Evolutionary conservation across 2,329 filamentous ascomycete species (phyloP), one percentile per base, ranked within the genome.

Genomic region (Blastomyces silverae): DNA sequence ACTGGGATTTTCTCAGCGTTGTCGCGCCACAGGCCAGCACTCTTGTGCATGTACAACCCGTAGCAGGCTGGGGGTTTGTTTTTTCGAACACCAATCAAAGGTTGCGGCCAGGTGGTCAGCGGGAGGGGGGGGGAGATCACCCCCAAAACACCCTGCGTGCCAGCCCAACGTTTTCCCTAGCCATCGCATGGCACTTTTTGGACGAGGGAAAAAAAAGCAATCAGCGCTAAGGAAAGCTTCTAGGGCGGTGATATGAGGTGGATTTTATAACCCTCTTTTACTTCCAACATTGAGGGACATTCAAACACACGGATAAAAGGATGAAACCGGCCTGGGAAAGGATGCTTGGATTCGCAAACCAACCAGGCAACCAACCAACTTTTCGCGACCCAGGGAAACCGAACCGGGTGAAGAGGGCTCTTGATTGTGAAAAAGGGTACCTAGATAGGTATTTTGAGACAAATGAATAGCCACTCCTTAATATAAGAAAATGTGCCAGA

Each of bases 161-260:
- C 57, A 60, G 39, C 37, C 39, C 57, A 60, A 60, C 25, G 57
- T n/a, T 60, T 15, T 46, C 2, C 39, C 57, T 22, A 60, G 37
- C 39, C 57, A 60, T 60, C 58, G 39, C 58, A 60, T 46, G 58
- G 58, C 58, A 48, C 28, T 28, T 25, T 58, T n/a, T 15, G 4
- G 4, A 28, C 2, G 4, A 17, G 11, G 1, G 13, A 44, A 25
- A 1, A 28, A 22, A 37, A 48, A 48, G 22, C 28, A 37, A 60
- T 28, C 22, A 44, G 42, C 42, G 34, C 37, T 57, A 39, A 57
- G 28, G 22, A 39, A 22, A 57, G 31, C 34, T 57, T 39, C 28
- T 22, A 10, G 55, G 34, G 11, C 8, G 22, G 31, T 34, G n/a
- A 39, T 22, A 4, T 42, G 55, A n/a, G 20, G n/a, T 39, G 34